phyloP scores from a whole-genome alignment of 169 alveolate genomes.

The Plasmodium billcollinsi region DNA sequence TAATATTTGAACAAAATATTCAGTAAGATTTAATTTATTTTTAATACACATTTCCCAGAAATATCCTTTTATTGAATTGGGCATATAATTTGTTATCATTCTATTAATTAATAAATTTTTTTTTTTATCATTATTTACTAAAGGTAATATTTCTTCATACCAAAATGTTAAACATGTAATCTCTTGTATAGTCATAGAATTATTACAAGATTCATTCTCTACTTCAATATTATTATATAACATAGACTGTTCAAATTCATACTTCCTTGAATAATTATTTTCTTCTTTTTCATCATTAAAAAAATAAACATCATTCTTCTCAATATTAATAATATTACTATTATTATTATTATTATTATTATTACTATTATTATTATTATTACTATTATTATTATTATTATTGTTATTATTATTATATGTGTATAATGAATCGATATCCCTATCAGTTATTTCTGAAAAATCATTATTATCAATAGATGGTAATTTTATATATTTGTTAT shows the following conservation, averaged over 20 bases:
- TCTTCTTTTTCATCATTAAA: not conserved
- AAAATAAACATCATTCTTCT: not conserved
- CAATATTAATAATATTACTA: not conserved
- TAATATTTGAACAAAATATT: constrained; percentile 59
- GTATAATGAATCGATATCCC: not conserved
- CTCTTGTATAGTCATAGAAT: constrained; percentile 11
- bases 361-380: too few relatives aligned
- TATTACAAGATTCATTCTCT: constrained; percentile 1
- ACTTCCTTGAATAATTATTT: not conserved
- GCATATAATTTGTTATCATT: constrained; percentile 48
- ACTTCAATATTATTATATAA: not conserved
- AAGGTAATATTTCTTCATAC: constrained; percentile 70
- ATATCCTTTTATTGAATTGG: constrained; percentile 32
- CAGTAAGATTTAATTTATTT: constrained; percentile 57
- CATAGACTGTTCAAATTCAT: not conserved
- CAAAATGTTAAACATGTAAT: constrained; percentile 39
- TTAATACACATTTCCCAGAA: constrained; percentile 65
- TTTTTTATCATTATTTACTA: constrained; percentile 65
- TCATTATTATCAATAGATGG: constrained; percentile 44
- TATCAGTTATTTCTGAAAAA: constrained; percentile 3
- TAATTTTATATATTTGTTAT: constrained; percentile 40
- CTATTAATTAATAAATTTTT: constrained; percentile 24
- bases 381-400: too few relatives aligned
- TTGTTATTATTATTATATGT: not conserved
- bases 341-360: not conserved